Evolutionary conservation across 306 rosid genomes (phyloP).

Genomic region (Acacia melanoxylon): DNA sequence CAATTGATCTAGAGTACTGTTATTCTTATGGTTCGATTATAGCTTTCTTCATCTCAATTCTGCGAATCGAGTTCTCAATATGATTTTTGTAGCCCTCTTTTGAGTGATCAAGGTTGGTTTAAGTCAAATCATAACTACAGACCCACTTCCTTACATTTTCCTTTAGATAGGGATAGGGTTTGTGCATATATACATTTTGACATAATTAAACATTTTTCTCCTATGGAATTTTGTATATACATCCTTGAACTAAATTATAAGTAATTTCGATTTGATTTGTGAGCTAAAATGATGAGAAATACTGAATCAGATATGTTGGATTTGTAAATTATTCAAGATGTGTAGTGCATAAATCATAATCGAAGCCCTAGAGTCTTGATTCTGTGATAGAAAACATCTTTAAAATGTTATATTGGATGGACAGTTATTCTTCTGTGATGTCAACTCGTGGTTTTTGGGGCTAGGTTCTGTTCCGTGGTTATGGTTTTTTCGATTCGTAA

Average conservation of each 20-base stretch:
- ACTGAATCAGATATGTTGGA: not conserved
- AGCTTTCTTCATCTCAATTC: not conserved
- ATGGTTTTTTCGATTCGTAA: not conserved
- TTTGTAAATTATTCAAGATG: not conserved
- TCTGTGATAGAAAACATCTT: not conserved
- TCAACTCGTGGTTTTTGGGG: not conserved
- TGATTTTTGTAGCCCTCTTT: not conserved
- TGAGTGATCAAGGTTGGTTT: not conserved
- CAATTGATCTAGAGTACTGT: not conserved
- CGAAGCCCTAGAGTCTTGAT: not conserved
- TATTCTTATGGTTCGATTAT: not conserved
- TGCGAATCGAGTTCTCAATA: not conserved
- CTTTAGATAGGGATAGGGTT: not conserved
- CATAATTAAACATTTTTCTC: not conserved
- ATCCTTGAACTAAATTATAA: not conserved
- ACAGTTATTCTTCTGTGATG: not conserved
- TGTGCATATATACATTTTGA: not conserved
- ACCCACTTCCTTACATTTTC: not conserved
- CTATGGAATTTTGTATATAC: not conserved
- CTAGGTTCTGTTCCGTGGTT: not conserved
- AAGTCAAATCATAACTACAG: slow-evolving; percentile 14
- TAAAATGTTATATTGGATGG: not conserved
- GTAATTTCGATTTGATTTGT: not conserved
- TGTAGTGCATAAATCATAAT: not conserved
- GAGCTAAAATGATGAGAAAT: not conserved